Base-by-base conservation (phyloP, 352 stramenopile species). In the Lagenidium giganteum region DNA sequence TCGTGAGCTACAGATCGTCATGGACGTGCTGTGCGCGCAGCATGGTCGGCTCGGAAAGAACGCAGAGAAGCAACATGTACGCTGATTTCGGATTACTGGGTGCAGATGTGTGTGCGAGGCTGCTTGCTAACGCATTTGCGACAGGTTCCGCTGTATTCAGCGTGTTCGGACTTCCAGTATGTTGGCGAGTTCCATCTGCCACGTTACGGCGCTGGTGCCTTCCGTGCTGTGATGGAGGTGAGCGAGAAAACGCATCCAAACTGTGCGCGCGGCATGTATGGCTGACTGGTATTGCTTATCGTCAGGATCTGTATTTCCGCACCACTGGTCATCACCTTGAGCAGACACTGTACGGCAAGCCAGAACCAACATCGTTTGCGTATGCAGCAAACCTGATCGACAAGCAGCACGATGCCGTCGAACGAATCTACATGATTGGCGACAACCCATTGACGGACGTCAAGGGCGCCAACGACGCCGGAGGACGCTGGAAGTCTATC, bases 161-260 rank as follows among this genome's bases (percentile, higher is more conserved):
- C 81, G 42, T 93, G 81, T 67, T 89, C 77, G 4, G 81, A 93
- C 36, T 93, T 93, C 54, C 79, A 93, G 54, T 93, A 93, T 48
- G 79, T 93, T 11, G 78, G 81, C 11, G 81, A 90, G 39, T 89
- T 89, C 55, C 78, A 93, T 45, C 54, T 89, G 35, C 81, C 81
- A 17, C 75, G 81, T 16, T 93, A 85, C 50, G 81, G 81, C 14
- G 81, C 81, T 9, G 81, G 81, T 16, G 81, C 81, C 4, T 93
- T 93, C 58, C 77, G 83, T 13, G 75, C 81, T 1, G 66, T 90
- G 11, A 57, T 93, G 47, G 80, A 92, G 47, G 42, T 61, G 41
- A 8, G 23, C 12, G 27, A 11, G 3, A 0, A 14, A n/a, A n/a
- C n/a, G n/a, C n/a, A n/a, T n/a, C n/a, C n/a, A n/a, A n/a, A n/a